Base-by-base conservation (phyloP, 116 monocot genomes). In the Dioscorea cayenensis region DNA sequence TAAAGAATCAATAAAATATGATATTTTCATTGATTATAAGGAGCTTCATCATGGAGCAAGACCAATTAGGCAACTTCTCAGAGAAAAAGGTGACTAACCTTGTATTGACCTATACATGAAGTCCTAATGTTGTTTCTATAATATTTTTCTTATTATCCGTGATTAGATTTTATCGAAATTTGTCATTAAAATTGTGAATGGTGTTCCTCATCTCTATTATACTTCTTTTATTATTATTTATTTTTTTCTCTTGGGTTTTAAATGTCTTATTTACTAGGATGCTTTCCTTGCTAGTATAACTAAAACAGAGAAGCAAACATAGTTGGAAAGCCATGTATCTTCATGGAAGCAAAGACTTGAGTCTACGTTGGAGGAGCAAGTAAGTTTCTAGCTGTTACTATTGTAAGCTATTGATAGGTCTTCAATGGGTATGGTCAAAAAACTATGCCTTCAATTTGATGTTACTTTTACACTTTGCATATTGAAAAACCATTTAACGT, bases 291-390 rank as follows among this genome's bases (percentile, higher is more conserved):
- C 95, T 63, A 92, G 81, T 75, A 87, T 95, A 76, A 82, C 87
- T 49, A 90, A 95, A 81, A 80, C 85, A 43, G 92, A 95, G 77
- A 89, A 85, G 71, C 95, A 86, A 68, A 89, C 89, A 29, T 92
- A 92, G 68, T 62, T 96, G 55, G 87, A 87, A 36, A 73, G 84
- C 60, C 79, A 85, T 16, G 92, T 96, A 71, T 96, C 92, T 55
- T 86, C 85, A 66, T 96, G 96, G 96, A 92, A 87, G 73, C 89
- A 96, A 35, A 32, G 84, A 66, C 87, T 92, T 66, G 96, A 96
- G 58, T 37, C 80, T 50, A 77, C 82, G 18, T 75, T 96, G 66
- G 87, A 80, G 67, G 96, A 92, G 28, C 83, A 96, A 79, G 96
- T 90, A 37, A 67, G 78, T 77, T 67, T 62, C 18, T 10, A 6